Percentiles rank a stretch among this genome's conserved stretches.
phyloP scores from a whole-genome alignment of 768 basidiomycete species.

The Hortiboletus flavorubellus region DNA sequence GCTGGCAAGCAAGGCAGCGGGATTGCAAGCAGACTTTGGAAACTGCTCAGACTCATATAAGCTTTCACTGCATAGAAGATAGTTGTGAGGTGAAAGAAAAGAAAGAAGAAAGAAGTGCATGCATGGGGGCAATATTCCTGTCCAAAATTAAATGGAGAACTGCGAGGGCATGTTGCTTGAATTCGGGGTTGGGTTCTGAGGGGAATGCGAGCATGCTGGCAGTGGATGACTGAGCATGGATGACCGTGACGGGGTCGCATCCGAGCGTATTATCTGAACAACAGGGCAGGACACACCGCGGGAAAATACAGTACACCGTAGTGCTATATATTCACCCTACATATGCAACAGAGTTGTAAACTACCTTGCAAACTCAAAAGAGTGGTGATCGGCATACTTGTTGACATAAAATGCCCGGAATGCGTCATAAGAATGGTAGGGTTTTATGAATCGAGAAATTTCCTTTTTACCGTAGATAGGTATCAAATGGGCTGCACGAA shows the following conservation, averaged over 20 bases:
- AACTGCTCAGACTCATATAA: conserved; percentile 84
- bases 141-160: conserved; percentile 91
- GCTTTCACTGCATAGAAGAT: conserved; percentile 59
- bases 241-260: conserved; percentile 48
- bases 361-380: too few species aligned
- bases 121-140: conserved; percentile 94
- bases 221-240: conserved; percentile 72
- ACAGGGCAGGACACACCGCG: too few species aligned
- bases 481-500: too few species aligned
- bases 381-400: too few species aligned
- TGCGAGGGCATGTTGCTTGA: conserved; percentile 90
- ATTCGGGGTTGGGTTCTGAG: conserved; percentile 79
- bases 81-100: conserved; percentile 9
- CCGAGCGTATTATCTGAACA: too few species aligned
- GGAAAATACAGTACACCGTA: too few species aligned
- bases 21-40: conserved; percentile 67
- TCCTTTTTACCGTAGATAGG: too few species aligned
- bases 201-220: conserved; percentile 91
- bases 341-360: too few species aligned
- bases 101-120: conserved; percentile 32
- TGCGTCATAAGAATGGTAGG: too few species aligned
- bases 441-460: too few species aligned
- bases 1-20: conserved; percentile 90
- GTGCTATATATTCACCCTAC: too few species aligned
- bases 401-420: too few species aligned